Evolutionary conservation across 2,329 filamentous ascomycete species (phyloP), one percentile per base, ranked within the genome.

Genomic region (Fusarium duplospermum): DNA sequence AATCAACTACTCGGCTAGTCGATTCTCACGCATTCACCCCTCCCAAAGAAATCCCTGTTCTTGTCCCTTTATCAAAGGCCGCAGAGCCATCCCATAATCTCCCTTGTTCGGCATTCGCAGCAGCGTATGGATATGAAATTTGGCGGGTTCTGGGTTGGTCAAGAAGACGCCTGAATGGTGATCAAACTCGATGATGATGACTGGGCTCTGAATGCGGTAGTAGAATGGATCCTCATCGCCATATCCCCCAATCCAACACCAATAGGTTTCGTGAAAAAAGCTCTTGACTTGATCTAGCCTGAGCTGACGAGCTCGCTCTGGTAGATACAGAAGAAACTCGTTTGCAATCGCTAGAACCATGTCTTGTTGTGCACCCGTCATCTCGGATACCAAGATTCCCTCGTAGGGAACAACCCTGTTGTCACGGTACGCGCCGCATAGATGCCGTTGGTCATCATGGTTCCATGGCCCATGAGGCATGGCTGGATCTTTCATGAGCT

Each of bases 131-230:
- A 93, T 93, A 38, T 38, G 36, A 7, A 38, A 95, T 82, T 93
- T 93, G 50, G 90, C 90, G 0, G 93, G 93, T 81, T 93, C 89
- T 61, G 85, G 86, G 80, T 95, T 96, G 2, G 87, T 90, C 79
- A 95, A 82, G 77, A 95, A 95, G 1, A 95, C 93, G 1, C 93
- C 93, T 0, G 90, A 93, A 81, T 95, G 93, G 79, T 94, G 92
- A 76, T 95, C 93, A 76, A 95, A 93, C 84, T 95, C 93, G 63
- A 92, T 85, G 8, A 95, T 84, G 1, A 94, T 85, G 0, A 95
- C 93, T 0, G 93, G 93, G 74, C 89, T 94, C 81, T 95, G 93
- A 9, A 95, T 87, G 0, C 93, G 87, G 77, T 91, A 96, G 81
- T 95, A 95, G 77, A 94, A 95, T 0, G 93, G 85, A 80, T 94